Base-by-base conservation (phyloP, 2,329 filamentous ascomycete genomes). In the Trichoderma koningiopsis region DNA sequence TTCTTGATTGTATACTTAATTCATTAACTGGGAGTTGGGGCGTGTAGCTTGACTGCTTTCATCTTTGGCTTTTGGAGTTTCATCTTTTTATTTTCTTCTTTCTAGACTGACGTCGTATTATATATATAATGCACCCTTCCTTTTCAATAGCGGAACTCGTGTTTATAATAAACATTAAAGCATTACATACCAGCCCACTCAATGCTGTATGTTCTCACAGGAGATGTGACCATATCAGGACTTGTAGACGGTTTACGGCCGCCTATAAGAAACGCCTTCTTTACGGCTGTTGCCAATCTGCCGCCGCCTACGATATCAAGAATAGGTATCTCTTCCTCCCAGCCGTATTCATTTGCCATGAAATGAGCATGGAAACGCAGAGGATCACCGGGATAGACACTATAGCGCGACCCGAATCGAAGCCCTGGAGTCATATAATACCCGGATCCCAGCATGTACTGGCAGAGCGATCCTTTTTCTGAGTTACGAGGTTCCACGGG, bases 321-420 rank as follows among this genome's bases (percentile, higher is more conserved):
- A 75, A 98, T 83, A 47, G 92, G 87, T 68, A 99, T 91, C 74
- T 94, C 89, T 75, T 97, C 88, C 71, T 97, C 89, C 93, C 94
- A 98, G n/a, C 85, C 89, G 74, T 92, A 88, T 37, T 92, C 89
- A n/a, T 91, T 91, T 8, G 91, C 92, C 74, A 97, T 86, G 78
- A 97, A 98, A 79, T 99, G 96, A 57, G 93, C 96, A 80, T 99
- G 96, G 78, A 96, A 99, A 13, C 96, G 90, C 63, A 99, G 84
- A 1, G 96, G 94, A 78, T 99, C 96, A 57, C 96, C 96, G 0
- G 96, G 96, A 75, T 99, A 99, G 5, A 96, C 93, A 74, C 94
- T 93, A 80, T 97, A 97, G 76, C 96, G 89, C 75, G 94, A 96
- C 31, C 96, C 96, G 76, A 99, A 99, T 31, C 96, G 92, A 64